A percentile compares a stretch with the other conserved stretches of the same genome.
phyloP scores from a whole-genome alignment of 1,139 yeast species.

The Yamadazyma siamensis region DNA sequence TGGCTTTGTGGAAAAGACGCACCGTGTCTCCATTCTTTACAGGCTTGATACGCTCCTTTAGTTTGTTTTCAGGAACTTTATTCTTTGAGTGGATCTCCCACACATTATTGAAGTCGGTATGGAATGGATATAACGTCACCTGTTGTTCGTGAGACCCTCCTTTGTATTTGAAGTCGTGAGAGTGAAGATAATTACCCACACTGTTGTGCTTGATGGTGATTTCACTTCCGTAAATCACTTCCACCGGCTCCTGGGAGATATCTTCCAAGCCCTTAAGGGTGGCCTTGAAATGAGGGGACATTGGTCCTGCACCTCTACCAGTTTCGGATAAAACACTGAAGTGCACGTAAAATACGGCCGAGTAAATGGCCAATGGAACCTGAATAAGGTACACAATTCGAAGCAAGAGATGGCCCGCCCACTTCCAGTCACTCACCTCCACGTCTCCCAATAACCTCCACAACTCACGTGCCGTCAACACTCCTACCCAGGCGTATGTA shows the following conservation, averaged over 20 bases:
- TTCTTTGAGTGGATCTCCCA: constrained; percentile 60
- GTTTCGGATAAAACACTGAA: constrained; percentile 41
- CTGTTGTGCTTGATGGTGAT: constrained; percentile 64
- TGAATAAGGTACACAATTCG: constrained; percentile 35
- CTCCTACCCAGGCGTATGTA: constrained; percentile 49
- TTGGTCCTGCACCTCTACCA: constrained; percentile 50
- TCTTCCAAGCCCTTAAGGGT: constrained; percentile 42
- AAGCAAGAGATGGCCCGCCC: constrained; percentile 28
- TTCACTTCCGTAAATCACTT: constrained; percentile 61
- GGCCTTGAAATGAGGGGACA: constrained; percentile 60
- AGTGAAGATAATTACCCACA: constrained; percentile 65
- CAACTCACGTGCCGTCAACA: constrained; percentile 37
- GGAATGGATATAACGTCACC: constrained; percentile 57
- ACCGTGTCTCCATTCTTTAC: constrained; percentile 51
- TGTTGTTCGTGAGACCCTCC: constrained; percentile 63
- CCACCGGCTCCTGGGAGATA: constrained; percentile 36
- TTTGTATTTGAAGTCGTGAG: constrained; percentile 53
- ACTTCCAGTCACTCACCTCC: constrained; percentile 25
- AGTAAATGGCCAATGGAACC: constrained; percentile 51
- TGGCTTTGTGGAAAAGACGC: constrained; percentile 58
- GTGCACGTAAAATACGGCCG: constrained; percentile 48
- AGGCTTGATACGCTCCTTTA: constrained; percentile 27
- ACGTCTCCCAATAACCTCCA: constrained; percentile 64
- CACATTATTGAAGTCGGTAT: constrained; percentile 53
- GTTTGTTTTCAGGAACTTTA: constrained; percentile 27